Conservation (phyloP, 139 green algal genomes). For the Nannochloris sp. region DNA sequence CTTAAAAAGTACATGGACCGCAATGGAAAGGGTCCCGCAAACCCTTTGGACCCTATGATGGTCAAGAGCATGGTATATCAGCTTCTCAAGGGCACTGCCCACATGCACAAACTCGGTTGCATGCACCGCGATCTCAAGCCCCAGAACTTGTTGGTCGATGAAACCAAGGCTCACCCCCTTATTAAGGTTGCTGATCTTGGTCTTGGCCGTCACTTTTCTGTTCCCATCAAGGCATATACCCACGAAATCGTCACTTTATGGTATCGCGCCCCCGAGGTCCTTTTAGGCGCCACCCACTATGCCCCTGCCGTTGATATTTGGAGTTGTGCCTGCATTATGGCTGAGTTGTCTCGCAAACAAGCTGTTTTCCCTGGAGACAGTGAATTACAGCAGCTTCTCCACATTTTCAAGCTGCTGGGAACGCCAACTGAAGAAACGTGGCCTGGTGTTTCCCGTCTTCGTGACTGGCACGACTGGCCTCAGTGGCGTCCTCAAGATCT, state of each 20-base stretch:
- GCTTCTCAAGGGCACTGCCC: conserved; percentile 85
- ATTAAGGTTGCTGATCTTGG: conserved; percentile 98
- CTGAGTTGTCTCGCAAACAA: conserved; percentile 71
- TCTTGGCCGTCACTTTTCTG: conserved; percentile 87
- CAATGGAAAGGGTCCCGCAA: conserved; percentile 68
- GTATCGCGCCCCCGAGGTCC: conserved; percentile 97
- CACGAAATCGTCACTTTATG: conserved; percentile 99
- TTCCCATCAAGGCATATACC: conserved; percentile 98
- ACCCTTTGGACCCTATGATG: conserved; percentile 42
- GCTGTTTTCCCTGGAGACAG: conserved; percentile 79
- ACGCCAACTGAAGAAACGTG: conserved; percentile 72
- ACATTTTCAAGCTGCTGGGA: conserved; percentile 85
- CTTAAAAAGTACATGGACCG: conserved; percentile 99
- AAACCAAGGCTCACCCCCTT: conserved; percentile 31
- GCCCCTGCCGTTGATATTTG: conserved; percentile 96
- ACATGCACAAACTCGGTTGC: conserved; percentile 94
- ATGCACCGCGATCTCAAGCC: conserved; percentile 98
- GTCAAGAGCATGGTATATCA: conserved; percentile 97
- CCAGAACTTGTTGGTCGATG: conserved; percentile 95
- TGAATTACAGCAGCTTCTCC: conserved; percentile 81
- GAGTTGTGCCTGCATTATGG: conserved; percentile 97
- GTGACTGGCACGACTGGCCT: conserved; percentile 86
- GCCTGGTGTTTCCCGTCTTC: conserved; percentile 67
- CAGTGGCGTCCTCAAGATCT: conserved; percentile 55
- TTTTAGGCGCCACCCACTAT: conserved; percentile 94